Conservation (phyloP, 768 basidiomycete species). For the Boletus edulis region DNA sequence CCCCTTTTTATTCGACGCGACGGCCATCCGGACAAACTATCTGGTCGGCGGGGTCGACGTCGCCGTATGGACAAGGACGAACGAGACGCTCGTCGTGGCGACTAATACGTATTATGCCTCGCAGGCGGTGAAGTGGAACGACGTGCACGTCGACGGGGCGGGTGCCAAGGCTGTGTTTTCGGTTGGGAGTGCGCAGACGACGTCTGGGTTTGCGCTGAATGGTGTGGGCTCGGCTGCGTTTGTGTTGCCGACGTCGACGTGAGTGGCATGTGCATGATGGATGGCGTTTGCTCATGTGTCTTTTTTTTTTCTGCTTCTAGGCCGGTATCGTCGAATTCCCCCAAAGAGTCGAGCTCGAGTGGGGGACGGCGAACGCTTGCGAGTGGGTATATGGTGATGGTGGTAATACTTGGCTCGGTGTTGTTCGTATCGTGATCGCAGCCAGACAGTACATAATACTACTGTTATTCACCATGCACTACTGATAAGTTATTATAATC, state of each 20-base stretch:
- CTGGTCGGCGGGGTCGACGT: slow-evolving; percentile 44
- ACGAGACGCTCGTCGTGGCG: slow-evolving; percentile 47
- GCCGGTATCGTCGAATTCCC: not conserved
- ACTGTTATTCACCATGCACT: no score
- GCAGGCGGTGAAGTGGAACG: slow-evolving; percentile 31
- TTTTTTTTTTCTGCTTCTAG: not conserved
- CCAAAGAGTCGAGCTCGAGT: not conserved
- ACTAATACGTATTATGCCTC: slow-evolving; percentile 47
- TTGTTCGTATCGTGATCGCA: slow-evolving; percentile 1
- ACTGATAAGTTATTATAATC: no score
- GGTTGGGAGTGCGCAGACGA: slow-evolving; percentile 8
- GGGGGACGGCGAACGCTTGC: not conserved
- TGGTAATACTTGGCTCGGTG: not conserved
- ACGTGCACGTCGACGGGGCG: slow-evolving; percentile 20
- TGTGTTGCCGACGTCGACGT: slow-evolving; percentile 12
- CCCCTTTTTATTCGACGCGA: slow-evolving; percentile 45
- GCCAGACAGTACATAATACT: no score
- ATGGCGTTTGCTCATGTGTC: not conserved
- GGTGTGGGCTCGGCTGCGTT: slow-evolving; percentile 20
- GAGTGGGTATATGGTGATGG: not conserved
- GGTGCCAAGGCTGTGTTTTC: slow-evolving; percentile 7
- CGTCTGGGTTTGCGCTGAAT: slow-evolving; percentile 17
- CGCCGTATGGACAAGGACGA: slow-evolving; percentile 48
- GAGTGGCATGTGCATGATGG: slow-evolving; percentile 1
- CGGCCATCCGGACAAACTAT: slow-evolving; percentile 40